These are phyloP conservation scores for Cryptococcus hybrid DNA, from an alignment of 1,284 basidiomycete genomes.

Conservation along the genomic window DNA sequence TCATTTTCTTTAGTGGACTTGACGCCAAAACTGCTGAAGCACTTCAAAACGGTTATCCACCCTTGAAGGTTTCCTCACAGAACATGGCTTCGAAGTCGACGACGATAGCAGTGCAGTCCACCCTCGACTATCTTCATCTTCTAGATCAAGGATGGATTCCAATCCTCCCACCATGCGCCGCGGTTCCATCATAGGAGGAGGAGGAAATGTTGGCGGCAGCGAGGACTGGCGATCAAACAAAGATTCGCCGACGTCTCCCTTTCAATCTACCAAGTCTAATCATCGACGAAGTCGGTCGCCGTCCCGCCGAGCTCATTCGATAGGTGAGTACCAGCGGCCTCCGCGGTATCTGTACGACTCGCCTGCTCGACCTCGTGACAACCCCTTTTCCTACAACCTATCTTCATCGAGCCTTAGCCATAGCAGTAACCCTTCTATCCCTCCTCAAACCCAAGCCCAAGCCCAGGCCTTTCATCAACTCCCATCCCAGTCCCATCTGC, in stretches of 20 bases:
- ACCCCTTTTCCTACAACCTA: background rate
- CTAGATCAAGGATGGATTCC: background rate
- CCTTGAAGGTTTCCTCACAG: conserved; percentile 20
- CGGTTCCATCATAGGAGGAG: background rate
- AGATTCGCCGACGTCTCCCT: background rate
- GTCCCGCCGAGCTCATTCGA: background rate
- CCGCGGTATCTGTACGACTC: too few relatives aligned
- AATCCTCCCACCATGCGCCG: background rate
- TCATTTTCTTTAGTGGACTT: conserved; percentile 6
- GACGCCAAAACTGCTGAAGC: conserved; percentile 17
- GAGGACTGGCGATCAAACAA: background rate
- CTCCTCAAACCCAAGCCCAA: background rate
- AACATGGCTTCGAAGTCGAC: conserved; percentile 16
- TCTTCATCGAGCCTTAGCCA: too few relatives aligned
- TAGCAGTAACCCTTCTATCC: too few relatives aligned
- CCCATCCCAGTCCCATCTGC: background rate
- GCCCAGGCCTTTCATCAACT: background rate
- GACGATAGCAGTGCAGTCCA: background rate
- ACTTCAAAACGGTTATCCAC: conserved; percentile 21
- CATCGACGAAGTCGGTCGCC: background rate
- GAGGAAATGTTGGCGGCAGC: background rate
- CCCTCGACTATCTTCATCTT: background rate
- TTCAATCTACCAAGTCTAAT: background rate
- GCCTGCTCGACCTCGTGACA: background rate
- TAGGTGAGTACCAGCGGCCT: too few relatives aligned